These are phyloP conservation scores for Gentiana straminea DNA, from an alignment of 257 asterid genomes.

Conservation along the genomic window DNA sequence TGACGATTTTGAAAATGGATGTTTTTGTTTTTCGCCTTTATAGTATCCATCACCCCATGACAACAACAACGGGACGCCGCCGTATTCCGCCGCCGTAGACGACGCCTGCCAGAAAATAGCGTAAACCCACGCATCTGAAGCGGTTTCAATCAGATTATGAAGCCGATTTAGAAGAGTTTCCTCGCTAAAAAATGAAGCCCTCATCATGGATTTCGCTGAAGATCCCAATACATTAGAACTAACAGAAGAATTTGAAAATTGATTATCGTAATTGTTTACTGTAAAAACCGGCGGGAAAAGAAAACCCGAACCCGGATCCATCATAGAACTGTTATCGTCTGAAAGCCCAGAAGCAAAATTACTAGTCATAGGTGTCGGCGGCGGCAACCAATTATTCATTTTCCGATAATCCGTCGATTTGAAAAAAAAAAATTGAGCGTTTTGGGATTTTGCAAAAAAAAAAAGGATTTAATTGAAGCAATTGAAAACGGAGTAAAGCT, in stretches of 20 bases:
- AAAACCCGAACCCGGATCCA: slow-evolving; percentile 48
- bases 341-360: background rate
- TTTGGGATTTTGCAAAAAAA: no score
- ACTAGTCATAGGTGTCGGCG: background rate
- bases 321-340: slow-evolving; percentile 33
- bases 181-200: slow-evolving; percentile 32
- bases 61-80: background rate
- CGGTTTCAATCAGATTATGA: slow-evolving; percentile 56
- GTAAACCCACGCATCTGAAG: slow-evolving; percentile 70
- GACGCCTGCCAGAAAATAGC: slow-evolving; percentile 80
- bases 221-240: background rate
- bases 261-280: background rate
- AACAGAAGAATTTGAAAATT: slow-evolving; percentile 7
- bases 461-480: no score
- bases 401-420: slow-evolving; percentile 29
- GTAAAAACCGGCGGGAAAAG: slow-evolving; percentile 37
- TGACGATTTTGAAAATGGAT: background rate
- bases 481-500: no score
- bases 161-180: slow-evolving; percentile 77
- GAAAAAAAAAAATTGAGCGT: background rate
- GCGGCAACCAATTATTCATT: slow-evolving; percentile 30
- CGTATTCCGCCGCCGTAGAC: slow-evolving; percentile 29
- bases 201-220: background rate
- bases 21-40: slow-evolving; percentile 17
- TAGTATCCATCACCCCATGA: slow-evolving; percentile 32